phyloP scores from a whole-genome alignment of 129 eudicot species.

The Escallonia herrerae region DNA sequence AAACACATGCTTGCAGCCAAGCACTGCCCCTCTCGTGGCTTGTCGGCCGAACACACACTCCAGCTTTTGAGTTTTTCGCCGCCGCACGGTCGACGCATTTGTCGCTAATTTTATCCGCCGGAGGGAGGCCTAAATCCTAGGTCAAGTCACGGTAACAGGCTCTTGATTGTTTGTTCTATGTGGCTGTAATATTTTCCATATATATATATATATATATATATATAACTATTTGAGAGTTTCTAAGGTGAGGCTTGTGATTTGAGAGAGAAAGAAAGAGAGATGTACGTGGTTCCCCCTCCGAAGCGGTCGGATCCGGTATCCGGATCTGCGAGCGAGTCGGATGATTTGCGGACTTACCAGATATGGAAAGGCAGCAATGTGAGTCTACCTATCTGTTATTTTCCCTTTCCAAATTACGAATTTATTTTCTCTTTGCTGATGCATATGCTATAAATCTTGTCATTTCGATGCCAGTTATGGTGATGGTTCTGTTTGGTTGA shows the following conservation, averaged over 20 bases:
- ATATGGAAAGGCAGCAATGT: conserved; percentile 96
- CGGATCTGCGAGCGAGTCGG: conserved; percentile 53
- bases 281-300: conserved; percentile 93
- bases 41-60: conserved; percentile 45
- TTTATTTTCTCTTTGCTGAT: background rate
- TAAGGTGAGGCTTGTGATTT: conserved; percentile 13
- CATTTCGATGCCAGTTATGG: too few relatives aligned
- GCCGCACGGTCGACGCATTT: conserved; percentile 17
- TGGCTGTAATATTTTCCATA: too few relatives aligned
- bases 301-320: conserved; percentile 61
- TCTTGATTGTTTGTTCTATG: too few relatives aligned
- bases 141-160: background rate
- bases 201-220: too few relatives aligned
- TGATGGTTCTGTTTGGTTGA: too few relatives aligned
- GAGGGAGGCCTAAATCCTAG: conserved; percentile 9
- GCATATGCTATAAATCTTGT: too few relatives aligned
- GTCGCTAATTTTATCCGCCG: conserved; percentile 15
- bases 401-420: background rate
- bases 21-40: conserved; percentile 38
- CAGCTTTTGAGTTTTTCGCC: background rate
- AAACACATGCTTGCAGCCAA: conserved; percentile 23
- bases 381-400: conserved; percentile 20
- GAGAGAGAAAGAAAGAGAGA: conserved; percentile 19
- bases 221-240: conserved; percentile 18
- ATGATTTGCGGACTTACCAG: conserved; percentile 59